Evolutionary conservation across 129 eudicot species (phyloP), one percentile per base, ranked within the genome.

Genomic region (Sambucus nigra): DNA sequence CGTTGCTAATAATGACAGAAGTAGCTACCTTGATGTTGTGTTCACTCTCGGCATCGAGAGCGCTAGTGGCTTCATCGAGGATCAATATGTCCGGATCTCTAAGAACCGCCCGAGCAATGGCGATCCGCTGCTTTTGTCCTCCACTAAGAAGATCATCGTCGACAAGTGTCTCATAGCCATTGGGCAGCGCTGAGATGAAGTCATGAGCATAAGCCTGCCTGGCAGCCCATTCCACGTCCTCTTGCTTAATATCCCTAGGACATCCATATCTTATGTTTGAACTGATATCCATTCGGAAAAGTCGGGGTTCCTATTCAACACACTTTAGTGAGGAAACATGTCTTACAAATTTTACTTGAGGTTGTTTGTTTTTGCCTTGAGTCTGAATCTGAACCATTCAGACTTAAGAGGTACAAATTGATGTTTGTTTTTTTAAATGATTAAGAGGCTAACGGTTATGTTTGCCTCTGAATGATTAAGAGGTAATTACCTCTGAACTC

Each of bases 41-140:
- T 73, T 92, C 99, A 51, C 99, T 92, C 70, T 92, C 96, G 21
- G 94, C 99, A 70, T 92, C 99, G 35, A 92, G 70, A 69, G 99
- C 99, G 45, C 99, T 92, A 29, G 99, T 92, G 51, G 99, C 99
- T 80, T 92, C 99, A 78, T 92, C 99, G 63, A 92, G 96, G 47
- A 92, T 75, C 83, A 92, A 75, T 67, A 92, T 86, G 64, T 69
- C 76, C 3, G 99, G 96, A 60, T 92, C 83, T 73, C 99, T 80
- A 50, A 92, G 82, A 25, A 92, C 29, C 5, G 94, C 99, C 23
- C 99, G 67, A 1, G 99, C 99, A 67, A 92, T 92, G 26, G 99
- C 99, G 32, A 92, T 92, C 22, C 99, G 67, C 67, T 92, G 99
- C 63, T 92, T 92, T 52, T 92, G 99, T 39, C 99, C 99, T 55